A percentile compares a stretch with the other conserved stretches of the same genome.
phyloP scores from a whole-genome alignment of 352 stramenopile genomes.

The Pythium sp. region DNA sequence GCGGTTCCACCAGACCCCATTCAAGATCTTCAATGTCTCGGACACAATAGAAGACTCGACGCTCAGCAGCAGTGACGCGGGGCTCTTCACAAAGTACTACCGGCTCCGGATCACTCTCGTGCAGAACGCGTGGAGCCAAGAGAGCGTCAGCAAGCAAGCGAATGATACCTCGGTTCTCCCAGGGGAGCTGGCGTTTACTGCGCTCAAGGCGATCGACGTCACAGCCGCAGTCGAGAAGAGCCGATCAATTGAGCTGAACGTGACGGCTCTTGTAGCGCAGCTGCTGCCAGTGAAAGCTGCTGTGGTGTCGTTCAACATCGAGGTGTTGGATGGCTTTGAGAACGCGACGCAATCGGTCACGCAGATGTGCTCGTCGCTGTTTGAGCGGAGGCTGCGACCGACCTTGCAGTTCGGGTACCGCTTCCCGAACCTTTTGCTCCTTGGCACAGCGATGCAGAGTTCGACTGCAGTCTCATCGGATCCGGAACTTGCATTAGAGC shows the following conservation, averaged over 20 bases:
- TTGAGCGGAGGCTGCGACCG: conserved; percentile 52
- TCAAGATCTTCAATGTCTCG: conserved; percentile 61
- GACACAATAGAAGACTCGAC: conserved; percentile 16
- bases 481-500: neutral
- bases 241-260: conserved; percentile 46
- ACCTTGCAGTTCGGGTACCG: conserved; percentile 37
- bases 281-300: conserved; percentile 38
- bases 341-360: conserved; percentile 30
- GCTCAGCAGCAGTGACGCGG: conserved; percentile 11
- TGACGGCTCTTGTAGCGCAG: conserved; percentile 38
- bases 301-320: conserved; percentile 47
- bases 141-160: conserved; percentile 22
- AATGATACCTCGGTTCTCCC: conserved; percentile 9
- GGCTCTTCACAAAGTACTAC: conserved; percentile 47
- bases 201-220: conserved; percentile 28
- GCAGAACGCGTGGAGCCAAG: conserved; percentile 44
- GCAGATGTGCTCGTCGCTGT: conserved; percentile 63
- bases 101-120: conserved; percentile 43
- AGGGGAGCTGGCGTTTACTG: conserved; percentile 22
- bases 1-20: conserved; percentile 56
- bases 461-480: conserved; percentile 23
- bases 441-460: conserved; percentile 31
- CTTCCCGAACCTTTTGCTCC: conserved; percentile 44
- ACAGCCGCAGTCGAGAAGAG: conserved; percentile 44
- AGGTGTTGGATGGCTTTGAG: conserved; percentile 35